phyloP scores from a whole-genome alignment of 306 rosid genomes.

The Boehmeria nivea region DNA sequence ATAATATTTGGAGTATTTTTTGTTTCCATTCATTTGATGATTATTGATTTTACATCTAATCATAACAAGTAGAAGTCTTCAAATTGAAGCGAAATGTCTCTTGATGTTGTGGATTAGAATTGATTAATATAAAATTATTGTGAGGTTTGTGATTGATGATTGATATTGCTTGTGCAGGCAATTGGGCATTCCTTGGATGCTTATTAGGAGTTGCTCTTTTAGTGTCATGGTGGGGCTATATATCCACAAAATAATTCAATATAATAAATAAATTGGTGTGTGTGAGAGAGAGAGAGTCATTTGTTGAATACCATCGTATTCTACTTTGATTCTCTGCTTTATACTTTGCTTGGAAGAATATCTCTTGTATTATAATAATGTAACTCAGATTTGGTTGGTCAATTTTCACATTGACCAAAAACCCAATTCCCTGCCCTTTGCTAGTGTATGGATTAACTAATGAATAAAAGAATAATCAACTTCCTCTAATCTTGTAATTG shows the following conservation, averaged over 20 bases:
- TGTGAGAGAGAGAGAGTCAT: neutral
- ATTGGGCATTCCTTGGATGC: no score
- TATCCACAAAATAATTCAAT: no score
- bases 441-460: conserved; percentile 33
- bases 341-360: neutral
- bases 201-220: no score
- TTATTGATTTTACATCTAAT: no score
- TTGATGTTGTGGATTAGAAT: neutral
- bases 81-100: no score
- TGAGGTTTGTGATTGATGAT: conserved; percentile 3
- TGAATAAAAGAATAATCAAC: conserved; percentile 25
- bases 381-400: conserved; percentile 25
- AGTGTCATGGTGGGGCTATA: no score
- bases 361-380: conserved; percentile 21
- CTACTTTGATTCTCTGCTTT: conserved; percentile 15
- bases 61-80: no score
- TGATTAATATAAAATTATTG: neutral
- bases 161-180: conserved; percentile 38
- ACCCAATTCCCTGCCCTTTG: conserved; percentile 6
- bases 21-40: no score
- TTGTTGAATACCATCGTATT: conserved; percentile 21
- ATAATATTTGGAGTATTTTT: no score
- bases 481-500: conserved; percentile 35
- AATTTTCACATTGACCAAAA: conserved; percentile 31
- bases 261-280: no score